These are phyloP conservation scores for Apophysomyces variabilis DNA, from an alignment of 371 early-diverging fungal genomes.

Conservation along the genomic window DNA sequence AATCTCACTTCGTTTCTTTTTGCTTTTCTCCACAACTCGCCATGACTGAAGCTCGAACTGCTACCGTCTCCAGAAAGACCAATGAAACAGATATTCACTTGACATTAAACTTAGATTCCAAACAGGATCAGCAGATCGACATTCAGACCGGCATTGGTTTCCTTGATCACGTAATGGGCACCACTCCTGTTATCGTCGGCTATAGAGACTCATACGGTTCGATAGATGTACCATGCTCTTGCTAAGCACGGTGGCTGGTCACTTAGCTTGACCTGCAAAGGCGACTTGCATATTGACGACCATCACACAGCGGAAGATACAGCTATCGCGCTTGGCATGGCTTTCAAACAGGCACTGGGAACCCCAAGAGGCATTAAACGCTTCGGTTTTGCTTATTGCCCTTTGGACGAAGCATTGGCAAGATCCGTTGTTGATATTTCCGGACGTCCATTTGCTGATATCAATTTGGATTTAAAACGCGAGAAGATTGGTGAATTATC, in stretches of 20 bases:
- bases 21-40: too few species aligned
- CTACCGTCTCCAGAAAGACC: conserved; percentile 84
- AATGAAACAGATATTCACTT: conserved; percentile 91
- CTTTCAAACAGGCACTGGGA: conserved; percentile 92
- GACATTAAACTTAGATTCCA: conserved; percentile 63
- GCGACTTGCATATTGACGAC: conserved; percentile 96
- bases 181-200: not conserved
- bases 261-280: conserved; percentile 77
- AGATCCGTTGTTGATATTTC: conserved; percentile 97
- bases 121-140: conserved; percentile 67
- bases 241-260: conserved; percentile 95
- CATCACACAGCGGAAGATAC: conserved; percentile 98
- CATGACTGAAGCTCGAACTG: conserved; percentile 48
- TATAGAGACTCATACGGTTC: not conserved
- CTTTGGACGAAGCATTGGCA: conserved; percentile 94
- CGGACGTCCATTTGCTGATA: conserved; percentile 86
- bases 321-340: conserved; percentile 91
- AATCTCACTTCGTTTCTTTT: not conserved
- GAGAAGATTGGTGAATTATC: conserved; percentile 89
- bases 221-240: conserved; percentile 93
- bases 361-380: conserved; percentile 90
- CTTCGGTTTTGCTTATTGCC: conserved; percentile 94
- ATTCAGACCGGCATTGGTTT: conserved; percentile 96
- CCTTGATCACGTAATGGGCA: conserved; percentile 82
- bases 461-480: conserved; percentile 85